Percentiles rank a stretch among this genome's conserved stretches.
Evolutionary conservation across 257 asterid genomes (phyloP).

Genomic region (Scutellaria barbata): DNA sequence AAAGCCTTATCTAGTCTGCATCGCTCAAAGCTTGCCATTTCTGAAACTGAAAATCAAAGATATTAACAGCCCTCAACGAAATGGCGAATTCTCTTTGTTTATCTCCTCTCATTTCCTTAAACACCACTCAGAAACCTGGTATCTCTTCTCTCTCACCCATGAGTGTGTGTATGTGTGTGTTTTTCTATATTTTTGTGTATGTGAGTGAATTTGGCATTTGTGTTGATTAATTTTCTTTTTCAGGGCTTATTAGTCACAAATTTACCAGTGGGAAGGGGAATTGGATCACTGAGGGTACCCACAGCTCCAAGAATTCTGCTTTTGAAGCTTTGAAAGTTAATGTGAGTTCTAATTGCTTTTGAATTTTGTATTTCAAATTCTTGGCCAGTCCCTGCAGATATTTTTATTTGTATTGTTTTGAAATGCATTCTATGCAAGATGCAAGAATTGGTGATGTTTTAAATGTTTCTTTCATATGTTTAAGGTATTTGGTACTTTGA

Average conservation of each 20-base stretch:
- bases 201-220: background rate
- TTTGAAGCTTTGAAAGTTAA: slow-evolving; percentile 48
- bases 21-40: background rate
- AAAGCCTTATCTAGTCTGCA: background rate
- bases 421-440: background rate
- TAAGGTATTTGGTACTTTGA: background rate
- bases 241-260: slow-evolving; percentile 48
- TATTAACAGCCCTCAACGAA: slow-evolving; percentile 17
- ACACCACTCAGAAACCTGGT: slow-evolving; percentile 50
- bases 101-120: slow-evolving; percentile 47
- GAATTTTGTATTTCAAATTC: background rate
- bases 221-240: slow-evolving; percentile 2
- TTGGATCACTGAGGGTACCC: slow-evolving; percentile 42
- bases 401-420: background rate
- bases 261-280: slow-evolving; percentile 34
- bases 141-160: background rate
- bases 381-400: too few relatives aligned
- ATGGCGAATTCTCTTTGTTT: slow-evolving; percentile 56
- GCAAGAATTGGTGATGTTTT: background rate
- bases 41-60: background rate
- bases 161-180: background rate
- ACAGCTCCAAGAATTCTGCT: slow-evolving; percentile 37
- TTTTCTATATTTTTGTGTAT: background rate
- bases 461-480: background rate
- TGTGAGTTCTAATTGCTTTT: slow-evolving; percentile 35